These are phyloP conservation scores for Claviceps pazoutovae DNA, from an alignment of 2,329 filamentous ascomycete species.

Conservation along the genomic window DNA sequence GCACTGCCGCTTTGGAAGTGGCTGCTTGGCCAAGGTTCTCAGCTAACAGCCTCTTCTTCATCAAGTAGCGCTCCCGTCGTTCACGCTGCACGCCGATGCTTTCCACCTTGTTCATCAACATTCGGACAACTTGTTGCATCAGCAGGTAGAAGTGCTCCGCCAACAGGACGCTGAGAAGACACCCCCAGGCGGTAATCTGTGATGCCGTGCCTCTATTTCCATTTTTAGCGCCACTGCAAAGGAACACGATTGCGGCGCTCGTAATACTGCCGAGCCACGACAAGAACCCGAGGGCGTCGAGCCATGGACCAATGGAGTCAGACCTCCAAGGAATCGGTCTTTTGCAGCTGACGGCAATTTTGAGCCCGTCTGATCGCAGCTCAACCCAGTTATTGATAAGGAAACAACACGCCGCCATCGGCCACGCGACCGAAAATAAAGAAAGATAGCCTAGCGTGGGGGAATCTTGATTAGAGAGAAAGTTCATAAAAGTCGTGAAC, in stretches of 20 bases:
- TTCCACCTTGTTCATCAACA: slow-evolving; percentile 66
- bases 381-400: slow-evolving; percentile 94
- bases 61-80: slow-evolving; percentile 62
- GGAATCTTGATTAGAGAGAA: slow-evolving; percentile 8
- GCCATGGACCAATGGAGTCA: slow-evolving; percentile 89
- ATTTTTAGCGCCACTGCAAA: slow-evolving; percentile 61
- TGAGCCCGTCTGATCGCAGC: slow-evolving; percentile 82
- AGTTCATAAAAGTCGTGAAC: neutral
- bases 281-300: slow-evolving; percentile 75
- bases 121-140: slow-evolving; percentile 56
- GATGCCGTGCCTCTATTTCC: slow-evolving; percentile 53
- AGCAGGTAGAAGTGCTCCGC: slow-evolving; percentile 84
- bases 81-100: slow-evolving; percentile 79
- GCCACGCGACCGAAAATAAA: slow-evolving; percentile 89
- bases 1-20: slow-evolving; percentile 32
- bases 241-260: slow-evolving; percentile 73
- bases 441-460: slow-evolving; percentile 61
- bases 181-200: slow-evolving; percentile 63
- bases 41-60: slow-evolving; percentile 67
- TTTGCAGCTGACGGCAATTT: slow-evolving; percentile 81
- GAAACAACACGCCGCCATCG: slow-evolving; percentile 78
- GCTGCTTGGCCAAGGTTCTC: slow-evolving; percentile 51
- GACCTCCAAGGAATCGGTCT: slow-evolving; percentile 80
- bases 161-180: slow-evolving; percentile 70
- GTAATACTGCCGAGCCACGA: slow-evolving; percentile 87